Evolutionary conservation across 495 filamentous ascomycete genomes (phyloP).

Genomic region (Penicillium pulvis): DNA sequence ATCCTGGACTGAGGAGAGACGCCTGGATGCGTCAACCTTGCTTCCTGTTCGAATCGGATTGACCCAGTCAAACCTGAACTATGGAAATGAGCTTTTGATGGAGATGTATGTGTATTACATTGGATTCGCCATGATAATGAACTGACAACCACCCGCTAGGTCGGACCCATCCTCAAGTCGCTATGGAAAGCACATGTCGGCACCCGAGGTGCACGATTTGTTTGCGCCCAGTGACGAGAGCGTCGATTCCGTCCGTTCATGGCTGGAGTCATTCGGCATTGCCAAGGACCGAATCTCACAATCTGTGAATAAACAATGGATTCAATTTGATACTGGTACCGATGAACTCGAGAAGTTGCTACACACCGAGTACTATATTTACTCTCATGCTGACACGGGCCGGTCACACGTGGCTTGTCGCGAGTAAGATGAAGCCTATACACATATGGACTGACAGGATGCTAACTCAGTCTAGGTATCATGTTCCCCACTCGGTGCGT

Average conservation of each 20-base stretch:
- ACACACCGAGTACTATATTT: slow-evolving; percentile 59
- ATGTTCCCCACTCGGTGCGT: slow-evolving; percentile 50
- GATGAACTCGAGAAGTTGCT: slow-evolving; percentile 57
- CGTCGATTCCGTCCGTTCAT: slow-evolving; percentile 46
- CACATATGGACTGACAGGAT: neutral
- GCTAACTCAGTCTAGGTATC: slow-evolving; percentile 38
- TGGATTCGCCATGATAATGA: neutral
- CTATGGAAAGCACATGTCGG: slow-evolving; percentile 53
- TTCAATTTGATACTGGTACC: slow-evolving; percentile 55
- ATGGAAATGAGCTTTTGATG: slow-evolving; percentile 57
- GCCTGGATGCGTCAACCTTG: slow-evolving; percentile 31
- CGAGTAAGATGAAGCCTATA: slow-evolving; percentile 21
- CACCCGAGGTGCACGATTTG: slow-evolving; percentile 50
- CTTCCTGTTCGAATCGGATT: slow-evolving; percentile 60
- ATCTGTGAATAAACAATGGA: slow-evolving; percentile 54
- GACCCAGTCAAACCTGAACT: slow-evolving; percentile 54
- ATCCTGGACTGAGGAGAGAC: slow-evolving; percentile 36
- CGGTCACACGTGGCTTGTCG: slow-evolving; percentile 51
- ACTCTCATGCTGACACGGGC: slow-evolving; percentile 50
- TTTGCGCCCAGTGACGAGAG: slow-evolving; percentile 49
- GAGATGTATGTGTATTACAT: slow-evolving; percentile 38
- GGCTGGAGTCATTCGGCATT: slow-evolving; percentile 55
- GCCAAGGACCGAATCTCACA: slow-evolving; percentile 43
- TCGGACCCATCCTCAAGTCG: slow-evolving; percentile 47
- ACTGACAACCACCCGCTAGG: slow-evolving; percentile 17